phyloP scores from a whole-genome alignment of 2,329 filamentous ascomycete species.

The Gnomoniopsis smithogilvyi region DNA sequence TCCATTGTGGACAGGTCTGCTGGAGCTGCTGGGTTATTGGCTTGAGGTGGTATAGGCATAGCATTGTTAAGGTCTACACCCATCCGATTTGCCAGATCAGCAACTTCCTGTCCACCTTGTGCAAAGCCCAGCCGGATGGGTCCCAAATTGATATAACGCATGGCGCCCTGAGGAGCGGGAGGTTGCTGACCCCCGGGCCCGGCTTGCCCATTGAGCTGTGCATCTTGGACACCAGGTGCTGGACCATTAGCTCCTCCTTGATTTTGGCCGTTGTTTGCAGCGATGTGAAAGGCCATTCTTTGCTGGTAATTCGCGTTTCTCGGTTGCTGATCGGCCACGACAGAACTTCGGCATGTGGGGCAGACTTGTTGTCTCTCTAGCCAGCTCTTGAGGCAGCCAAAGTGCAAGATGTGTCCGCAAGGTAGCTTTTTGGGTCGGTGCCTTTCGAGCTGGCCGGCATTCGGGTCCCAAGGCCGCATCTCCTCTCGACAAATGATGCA shows the following conservation, averaged over 20 bases:
- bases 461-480: constrained; percentile 75
- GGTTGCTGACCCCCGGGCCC: constrained; percentile 30
- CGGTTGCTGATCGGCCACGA: constrained; percentile 56
- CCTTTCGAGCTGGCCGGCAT: constrained; percentile 73
- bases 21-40: constrained; percentile 13
- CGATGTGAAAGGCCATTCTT: constrained; percentile 31
- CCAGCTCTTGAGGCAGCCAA: constrained; percentile 94
- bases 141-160: constrained; percentile 51
- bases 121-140: constrained; percentile 74
- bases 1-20: constrained; percentile 22
- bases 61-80: constrained; percentile 38
- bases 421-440: constrained; percentile 92
- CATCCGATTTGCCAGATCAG: constrained; percentile 64
- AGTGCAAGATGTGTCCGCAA: constrained; percentile 92
- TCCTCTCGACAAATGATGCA: constrained; percentile 98
- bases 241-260: constrained; percentile 28
- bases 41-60: constrained; percentile 16
- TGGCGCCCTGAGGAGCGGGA: constrained; percentile 26
- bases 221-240: constrained; percentile 22
- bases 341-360: constrained; percentile 85
- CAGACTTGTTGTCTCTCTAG: constrained; percentile 96
- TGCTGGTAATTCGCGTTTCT: constrained; percentile 29
- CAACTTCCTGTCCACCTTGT: constrained; percentile 64
- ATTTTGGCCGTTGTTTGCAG: constrained; percentile 30
- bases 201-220: constrained; percentile 27